Evolutionary conservation across 108 stramenopile species (phyloP).

Genomic region (Nitzschia sp.): DNA sequence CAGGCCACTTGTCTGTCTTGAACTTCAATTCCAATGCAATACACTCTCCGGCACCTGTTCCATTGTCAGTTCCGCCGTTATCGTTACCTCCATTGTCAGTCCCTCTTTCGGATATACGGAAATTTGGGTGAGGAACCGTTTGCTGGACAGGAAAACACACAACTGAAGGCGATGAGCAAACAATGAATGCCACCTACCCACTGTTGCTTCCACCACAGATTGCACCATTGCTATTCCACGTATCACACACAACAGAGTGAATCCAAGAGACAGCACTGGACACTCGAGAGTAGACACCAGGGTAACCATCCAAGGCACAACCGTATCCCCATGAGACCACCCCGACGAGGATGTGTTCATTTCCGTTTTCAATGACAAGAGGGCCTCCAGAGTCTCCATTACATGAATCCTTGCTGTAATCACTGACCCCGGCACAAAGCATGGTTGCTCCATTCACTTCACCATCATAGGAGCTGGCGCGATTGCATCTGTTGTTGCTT

Average conservation of each 20-base stretch:
- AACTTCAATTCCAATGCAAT: background rate
- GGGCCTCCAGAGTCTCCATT: constrained; percentile 63
- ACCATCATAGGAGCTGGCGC: background rate
- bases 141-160: too few relatives aligned
- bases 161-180: too few relatives aligned
- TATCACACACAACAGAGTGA: constrained; percentile 36
- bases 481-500: background rate
- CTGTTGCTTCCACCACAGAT: constrained; percentile 16
- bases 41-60: background rate
- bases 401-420: constrained; percentile 35
- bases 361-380: constrained; percentile 17
- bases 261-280: constrained; percentile 52
- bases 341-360: constrained; percentile 18
- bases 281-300: constrained; percentile 61
- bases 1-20: constrained; percentile 3
- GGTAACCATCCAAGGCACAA: constrained; percentile 19
- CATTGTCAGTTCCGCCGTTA: too few relatives aligned
- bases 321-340: constrained; percentile 25
- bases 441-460: constrained; percentile 2
- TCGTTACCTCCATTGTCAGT: too few relatives aligned
- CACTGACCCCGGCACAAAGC: constrained; percentile 18
- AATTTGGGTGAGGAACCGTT: too few relatives aligned
- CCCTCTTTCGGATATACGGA: too few relatives aligned
- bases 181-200: too few relatives aligned
- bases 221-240: constrained; percentile 16